phyloP scores from a whole-genome alignment of 257 asterid genomes.

The Paulownia fortunei region DNA sequence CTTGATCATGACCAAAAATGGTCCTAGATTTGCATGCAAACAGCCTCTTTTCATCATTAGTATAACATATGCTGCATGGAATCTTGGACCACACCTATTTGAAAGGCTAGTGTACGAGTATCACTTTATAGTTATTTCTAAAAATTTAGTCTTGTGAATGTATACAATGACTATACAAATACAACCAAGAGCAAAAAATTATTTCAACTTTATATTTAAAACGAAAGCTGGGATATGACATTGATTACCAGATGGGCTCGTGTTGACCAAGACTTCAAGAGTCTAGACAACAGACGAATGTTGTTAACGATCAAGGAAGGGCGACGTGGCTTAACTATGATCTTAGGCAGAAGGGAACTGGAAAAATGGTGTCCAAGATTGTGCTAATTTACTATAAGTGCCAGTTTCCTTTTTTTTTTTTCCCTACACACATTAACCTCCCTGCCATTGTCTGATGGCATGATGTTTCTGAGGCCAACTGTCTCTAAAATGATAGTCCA shows the following conservation, averaged over 20 bases:
- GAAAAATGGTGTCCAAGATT: background rate
- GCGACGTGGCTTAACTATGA: background rate
- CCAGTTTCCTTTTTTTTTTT: background rate
- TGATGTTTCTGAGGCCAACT: slow-evolving; percentile 3
- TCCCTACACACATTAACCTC: background rate
- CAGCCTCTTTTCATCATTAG: background rate
- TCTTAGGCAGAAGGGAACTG: background rate
- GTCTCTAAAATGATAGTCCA: background rate
- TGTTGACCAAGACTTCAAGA: background rate
- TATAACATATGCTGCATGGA: background rate
- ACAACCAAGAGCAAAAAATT: background rate
- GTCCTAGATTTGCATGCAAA: slow-evolving; percentile 12
- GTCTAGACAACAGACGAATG: background rate
- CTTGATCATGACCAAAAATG: slow-evolving; percentile 27
- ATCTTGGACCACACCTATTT: slow-evolving; percentile 20
- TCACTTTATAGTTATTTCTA: background rate
- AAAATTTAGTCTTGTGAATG: background rate
- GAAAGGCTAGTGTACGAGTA: background rate
- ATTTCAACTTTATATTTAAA: background rate
- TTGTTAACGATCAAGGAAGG: background rate
- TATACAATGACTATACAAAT: background rate
- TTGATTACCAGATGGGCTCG: background rate
- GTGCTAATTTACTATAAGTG: background rate
- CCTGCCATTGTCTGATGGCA: background rate
- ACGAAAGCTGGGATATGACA: background rate